Conservation (phyloP, 2,329 filamentous ascomycete genomes). For the Venturia pyrina region DNA sequence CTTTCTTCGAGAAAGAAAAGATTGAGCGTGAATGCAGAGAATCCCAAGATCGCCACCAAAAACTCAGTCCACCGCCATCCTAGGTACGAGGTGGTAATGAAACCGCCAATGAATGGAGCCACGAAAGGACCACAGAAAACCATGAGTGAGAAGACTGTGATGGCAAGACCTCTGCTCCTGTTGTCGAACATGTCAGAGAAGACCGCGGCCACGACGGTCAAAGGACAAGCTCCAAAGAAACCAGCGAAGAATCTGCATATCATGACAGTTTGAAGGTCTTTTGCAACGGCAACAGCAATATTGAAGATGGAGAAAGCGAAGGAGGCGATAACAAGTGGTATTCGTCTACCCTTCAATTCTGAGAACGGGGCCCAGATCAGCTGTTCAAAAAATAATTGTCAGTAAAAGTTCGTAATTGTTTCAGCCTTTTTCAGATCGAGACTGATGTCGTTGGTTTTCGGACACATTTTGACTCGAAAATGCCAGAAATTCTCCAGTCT, state of each 20-base stretch:
- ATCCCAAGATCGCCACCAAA: slow-evolving; percentile 43
- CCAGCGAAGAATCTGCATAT: slow-evolving; percentile 44
- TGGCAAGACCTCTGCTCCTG: slow-evolving; percentile 28
- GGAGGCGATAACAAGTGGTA: slow-evolving; percentile 39
- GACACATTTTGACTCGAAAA: too few relatives aligned
- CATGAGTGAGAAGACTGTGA: slow-evolving; percentile 42
- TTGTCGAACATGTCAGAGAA: slow-evolving; percentile 49
- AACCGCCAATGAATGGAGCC: slow-evolving; percentile 46
- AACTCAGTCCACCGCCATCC: slow-evolving; percentile 46
- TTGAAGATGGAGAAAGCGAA: slow-evolving; percentile 43
- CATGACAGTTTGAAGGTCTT: slow-evolving; percentile 44
- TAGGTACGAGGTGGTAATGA: slow-evolving; percentile 37
- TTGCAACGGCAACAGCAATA: slow-evolving; percentile 38
- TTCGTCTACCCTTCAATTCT: slow-evolving; percentile 38
- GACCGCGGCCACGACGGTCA: slow-evolving; percentile 44
- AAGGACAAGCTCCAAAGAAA: slow-evolving; percentile 44
- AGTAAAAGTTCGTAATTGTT: background rate
- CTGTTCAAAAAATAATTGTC: slow-evolving; percentile 32
- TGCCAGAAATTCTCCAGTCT: too few relatives aligned
- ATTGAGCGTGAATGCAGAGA: slow-evolving; percentile 36
- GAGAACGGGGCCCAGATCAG: slow-evolving; percentile 29
- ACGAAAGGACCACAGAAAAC: slow-evolving; percentile 44
- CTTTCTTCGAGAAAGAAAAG: slow-evolving; percentile 47
- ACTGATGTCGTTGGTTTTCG: too few relatives aligned
- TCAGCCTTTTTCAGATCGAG: too few relatives aligned